Conservation (phyloP, 2,329 filamentous ascomycete genomes). For the Cladobotryum mycophilum region DNA sequence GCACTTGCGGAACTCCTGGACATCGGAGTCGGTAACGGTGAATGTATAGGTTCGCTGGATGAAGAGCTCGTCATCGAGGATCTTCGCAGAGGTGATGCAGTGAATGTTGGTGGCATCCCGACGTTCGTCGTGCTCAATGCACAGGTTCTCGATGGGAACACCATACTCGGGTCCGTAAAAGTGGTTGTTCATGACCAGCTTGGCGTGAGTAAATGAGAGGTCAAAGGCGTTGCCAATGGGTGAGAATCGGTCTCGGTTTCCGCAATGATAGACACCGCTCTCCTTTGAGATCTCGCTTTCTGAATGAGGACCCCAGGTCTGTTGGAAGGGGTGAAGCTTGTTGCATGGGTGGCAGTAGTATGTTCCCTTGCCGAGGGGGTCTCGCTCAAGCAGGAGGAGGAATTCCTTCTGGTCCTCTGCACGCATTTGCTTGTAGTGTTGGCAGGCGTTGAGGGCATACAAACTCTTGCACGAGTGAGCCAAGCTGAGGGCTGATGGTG, state of each 20-base stretch:
- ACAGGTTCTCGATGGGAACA: constrained; percentile 14
- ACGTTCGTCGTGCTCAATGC: constrained; percentile 11
- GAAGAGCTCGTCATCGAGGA: constrained; percentile 15
- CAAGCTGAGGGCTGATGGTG: constrained; percentile 11
- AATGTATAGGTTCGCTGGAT: constrained; percentile 16
- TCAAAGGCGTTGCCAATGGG: constrained; percentile 15
- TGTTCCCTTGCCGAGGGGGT: constrained; percentile 12
- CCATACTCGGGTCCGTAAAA: constrained; percentile 16
- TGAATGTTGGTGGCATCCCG: constrained; percentile 10
- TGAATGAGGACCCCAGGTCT: constrained; percentile 11
- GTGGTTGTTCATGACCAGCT: constrained; percentile 18
- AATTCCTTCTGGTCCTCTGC: constrained; percentile 8
- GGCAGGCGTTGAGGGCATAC: constrained; percentile 6
- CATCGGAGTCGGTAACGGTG: constrained; percentile 5
- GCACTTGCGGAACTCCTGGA: constrained; percentile 12
- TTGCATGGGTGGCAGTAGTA: constrained; percentile 17
- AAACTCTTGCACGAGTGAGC: constrained; percentile 14
- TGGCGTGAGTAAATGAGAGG: constrained; percentile 16
- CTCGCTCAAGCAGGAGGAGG: constrained; percentile 14
- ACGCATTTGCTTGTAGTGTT: constrained; percentile 3
- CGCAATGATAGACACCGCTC: constrained; percentile 6
- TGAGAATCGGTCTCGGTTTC: constrained; percentile 14
- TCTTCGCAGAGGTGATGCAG: constrained; percentile 15
- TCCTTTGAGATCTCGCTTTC: background rate
- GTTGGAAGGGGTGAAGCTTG: constrained; percentile 14